Evolutionary conservation across 257 asterid genomes (phyloP).

Genomic region (Forsythia suspensa): DNA sequence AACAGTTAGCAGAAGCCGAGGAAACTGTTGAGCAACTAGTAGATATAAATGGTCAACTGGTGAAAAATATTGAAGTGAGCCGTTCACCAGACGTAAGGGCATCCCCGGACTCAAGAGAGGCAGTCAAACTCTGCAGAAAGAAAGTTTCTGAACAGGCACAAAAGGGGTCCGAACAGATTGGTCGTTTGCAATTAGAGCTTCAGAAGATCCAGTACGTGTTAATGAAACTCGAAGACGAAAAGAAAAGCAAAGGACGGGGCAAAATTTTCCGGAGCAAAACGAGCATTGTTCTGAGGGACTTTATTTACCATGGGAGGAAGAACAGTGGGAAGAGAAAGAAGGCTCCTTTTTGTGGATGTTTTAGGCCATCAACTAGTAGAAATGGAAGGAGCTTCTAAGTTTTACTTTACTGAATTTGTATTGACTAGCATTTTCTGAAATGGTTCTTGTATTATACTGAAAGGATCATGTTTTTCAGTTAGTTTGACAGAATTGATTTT

Average conservation of each 20-base stretch:
- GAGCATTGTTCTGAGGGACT: conserved; percentile 62
- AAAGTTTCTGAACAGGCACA: conserved; percentile 63
- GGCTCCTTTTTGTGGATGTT: conserved; percentile 64
- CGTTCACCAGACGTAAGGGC: conserved; percentile 44
- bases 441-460: conserved; percentile 27
- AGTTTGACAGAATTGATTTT: conserved; percentile 35
- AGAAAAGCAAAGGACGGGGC: conserved; percentile 52
- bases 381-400: conserved; percentile 31
- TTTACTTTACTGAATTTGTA: conserved; percentile 17
- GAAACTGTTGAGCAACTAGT: conserved; percentile 54
- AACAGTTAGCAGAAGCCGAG: conserved; percentile 77
- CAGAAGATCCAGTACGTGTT: conserved; percentile 68
- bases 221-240: conserved; percentile 67
- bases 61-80: conserved; percentile 57
- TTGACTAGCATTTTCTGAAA: conserved; percentile 10
- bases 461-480: conserved; percentile 19
- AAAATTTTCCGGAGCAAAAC: conserved; percentile 57
- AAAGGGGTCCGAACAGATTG: conserved; percentile 74
- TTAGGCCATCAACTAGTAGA: conserved; percentile 51
- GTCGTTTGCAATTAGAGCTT: conserved; percentile 58
- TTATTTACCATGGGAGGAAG: conserved; percentile 62
- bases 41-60: conserved; percentile 65
- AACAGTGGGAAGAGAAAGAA: conserved; percentile 62
- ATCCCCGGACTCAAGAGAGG: conserved; percentile 50
- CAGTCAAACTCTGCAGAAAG: conserved; percentile 43